Evolutionary conservation across 495 filamentous ascomycete species (phyloP), one percentile per base, ranked within the genome.

Genomic region (Staphylotrichum tortipilum): DNA sequence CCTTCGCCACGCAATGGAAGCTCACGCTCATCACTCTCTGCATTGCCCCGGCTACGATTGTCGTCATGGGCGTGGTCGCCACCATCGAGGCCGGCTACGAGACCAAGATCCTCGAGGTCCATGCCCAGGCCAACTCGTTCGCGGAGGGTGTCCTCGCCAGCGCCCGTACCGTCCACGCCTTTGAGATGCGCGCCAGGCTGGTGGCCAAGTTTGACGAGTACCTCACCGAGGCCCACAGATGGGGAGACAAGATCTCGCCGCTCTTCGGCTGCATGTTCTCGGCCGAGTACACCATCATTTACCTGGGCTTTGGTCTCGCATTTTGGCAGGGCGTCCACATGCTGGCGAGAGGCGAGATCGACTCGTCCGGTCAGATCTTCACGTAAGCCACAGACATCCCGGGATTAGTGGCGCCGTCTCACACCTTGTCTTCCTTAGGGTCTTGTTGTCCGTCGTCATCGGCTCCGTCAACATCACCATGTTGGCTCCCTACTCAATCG

Each of bases 291-390:
- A 73, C 76, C 51, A 71, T 89, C 52, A 79, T 96, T 55, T 94
- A 88, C 62, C 63, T 88, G 31, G 90, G 88, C 60, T 94, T 94
- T 53, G 86, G 81, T 34, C 77, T 97, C 18, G 82, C 88, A 18
- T 97, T 95, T 68, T 97, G 91, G 91, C 84, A 89, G 70, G 91
- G 91, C 7, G 86, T 84, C 53, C 73, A 77, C 43, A 94, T 82
- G 66, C 60, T 94, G 7, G 81, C 87, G 2, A 56, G 73, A 3
- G 81, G 81, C 4, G 76, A 85, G 18, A 71, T 86, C 29, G 59
- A 64, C 0, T 82, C 52, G 48, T 61, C 43, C 4, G 68, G 67
- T 9, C 56, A 54, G 14, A 70, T 88, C 28, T 63, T 95, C 35
- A 95, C 85, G 41, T 50, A 22, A n/a, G 48, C 37, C 18, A 0